Base-by-base conservation (phyloP, 2,329 filamentous ascomycete genomes). In the Pyrenochaeta sp. region DNA sequence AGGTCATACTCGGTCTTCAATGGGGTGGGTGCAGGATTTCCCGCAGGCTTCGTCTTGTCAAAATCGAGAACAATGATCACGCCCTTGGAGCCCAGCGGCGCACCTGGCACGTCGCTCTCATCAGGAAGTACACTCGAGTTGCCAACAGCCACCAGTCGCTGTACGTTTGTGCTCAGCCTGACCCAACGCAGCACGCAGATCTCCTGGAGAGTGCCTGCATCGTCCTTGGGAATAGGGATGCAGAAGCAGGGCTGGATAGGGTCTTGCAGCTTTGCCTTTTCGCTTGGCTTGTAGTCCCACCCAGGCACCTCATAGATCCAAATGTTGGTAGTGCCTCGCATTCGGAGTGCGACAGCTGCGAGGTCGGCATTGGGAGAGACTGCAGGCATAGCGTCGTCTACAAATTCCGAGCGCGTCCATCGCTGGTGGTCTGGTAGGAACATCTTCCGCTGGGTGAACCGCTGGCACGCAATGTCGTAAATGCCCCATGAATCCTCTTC, bases 401-500 rank as follows among this genome's bases (percentile, higher is more conserved):
- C 63, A 14, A 73, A 75, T 23, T 77, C 74, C 3, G 73, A 72
- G 18, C 74, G 68, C 6, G 71, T 75, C 71, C 71, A 77, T 17
- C 68, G 65, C 49, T 75, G 69, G 42, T 73, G 71, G 35, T 75
- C 73, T 0, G 75, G 75, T 20, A 75, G 48, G 23, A 74, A 75
- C 65, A 75, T 74, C 41, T 75, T 76, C 20, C 68, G 60, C 47
- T 75, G 70, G 3, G 72, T 75, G 54, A 77, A 78, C 4, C 69
- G 66, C 50, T 73, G 72, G 20, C 65, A 69, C 1, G 70, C 68
- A 49, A 77, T 71, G 36, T 78, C 75, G 53, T 75, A 77, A 29
- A 78, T 70, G 4, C 75, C 74, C 74, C 75, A 78, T 1, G 69
- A 72, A 47, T 77, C 74, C 37, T 76, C 70, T 41, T 77, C 68